Base-by-base conservation (phyloP, 2,329 filamentous ascomycete genomes). In the Alternaria metachromatica region DNA sequence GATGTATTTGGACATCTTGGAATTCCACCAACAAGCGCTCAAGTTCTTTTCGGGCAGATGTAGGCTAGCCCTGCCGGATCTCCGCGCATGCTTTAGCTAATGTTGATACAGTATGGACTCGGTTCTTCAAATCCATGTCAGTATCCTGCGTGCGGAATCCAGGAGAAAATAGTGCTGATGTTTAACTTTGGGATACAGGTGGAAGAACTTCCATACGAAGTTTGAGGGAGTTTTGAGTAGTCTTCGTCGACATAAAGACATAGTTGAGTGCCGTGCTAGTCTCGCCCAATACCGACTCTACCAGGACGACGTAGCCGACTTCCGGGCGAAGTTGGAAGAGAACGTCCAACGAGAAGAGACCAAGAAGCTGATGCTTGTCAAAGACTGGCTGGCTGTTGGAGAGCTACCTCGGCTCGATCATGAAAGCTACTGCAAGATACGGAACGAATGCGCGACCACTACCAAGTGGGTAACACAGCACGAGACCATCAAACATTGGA, bases 331-430 rank as follows among this genome's bases (percentile, higher is more conserved):
- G 15, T 1, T 37, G 15, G 33, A 37, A 5, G 15, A 9, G 8
- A n/a, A 9, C 5, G 33, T 37, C 8, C 5, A 37, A 1, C 33
- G 7, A n/a, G 15, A 37, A 1, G 8, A 37, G 8, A 37, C 15
- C 33, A 37, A 37, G 15, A 37, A 37, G 33, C 33, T 37, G 7
- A 37, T 37, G 33, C 0, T 37, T 2, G 33, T 37, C 15, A 37
- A 37, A 37, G 33, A 37, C 1, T 37, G 33, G 33, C 33, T 37
- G 0, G 33, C 33, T n/a, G 33, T 37, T 37, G 33, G 33, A 10
- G 33, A 37, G 0, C 0, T 1, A 37, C 8, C 33, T 37, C 33
- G 0, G 0, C 0, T n/a, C 15, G 33, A 37, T 5, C 33, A 37
- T 3, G 33, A 37, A 0, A 9, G 33, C 33, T 37, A 5, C 33